These are phyloP conservation scores for Pinus taeda DNA, from an alignment of 75 land plant species.

Conservation along the genomic window DNA sequence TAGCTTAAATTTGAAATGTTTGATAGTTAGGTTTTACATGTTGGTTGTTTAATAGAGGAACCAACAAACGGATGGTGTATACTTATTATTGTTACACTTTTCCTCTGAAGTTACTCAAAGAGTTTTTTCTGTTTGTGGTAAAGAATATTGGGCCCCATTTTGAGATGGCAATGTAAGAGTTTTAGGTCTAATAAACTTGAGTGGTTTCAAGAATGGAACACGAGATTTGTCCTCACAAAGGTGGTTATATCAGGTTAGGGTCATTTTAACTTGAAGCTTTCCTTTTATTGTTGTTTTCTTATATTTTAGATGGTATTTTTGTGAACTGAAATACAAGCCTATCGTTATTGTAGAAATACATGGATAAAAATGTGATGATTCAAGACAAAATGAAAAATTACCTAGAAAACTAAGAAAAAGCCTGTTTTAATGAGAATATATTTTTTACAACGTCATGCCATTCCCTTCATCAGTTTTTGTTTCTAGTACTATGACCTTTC, in stretches of 20 bases:
- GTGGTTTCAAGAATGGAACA: conserved; percentile 55
- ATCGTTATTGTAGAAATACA: neutral
- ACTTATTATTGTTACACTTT: neutral
- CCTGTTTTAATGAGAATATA: no score
- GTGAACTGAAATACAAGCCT: neutral
- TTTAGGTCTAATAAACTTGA: conserved; percentile 49
- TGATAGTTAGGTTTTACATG: neutral
- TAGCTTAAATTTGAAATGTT: neutral
- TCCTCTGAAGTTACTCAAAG: neutral
- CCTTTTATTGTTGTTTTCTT: neutral
- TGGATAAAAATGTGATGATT: neutral
- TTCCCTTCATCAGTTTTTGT: no score
- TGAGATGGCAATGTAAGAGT: conserved; percentile 77
- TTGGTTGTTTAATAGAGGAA: no score
- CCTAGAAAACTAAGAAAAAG: no score
- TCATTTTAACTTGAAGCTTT: neutral
- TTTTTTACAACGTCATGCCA: no score
- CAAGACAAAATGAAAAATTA: neutral
- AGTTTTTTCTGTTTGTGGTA: conserved; percentile 1
- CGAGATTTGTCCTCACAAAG: conserved; percentile 52
- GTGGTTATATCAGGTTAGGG: conserved; percentile 78
- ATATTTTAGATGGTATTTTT: no score
- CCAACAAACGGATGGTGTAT: neutral
- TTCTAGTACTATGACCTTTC: no score
- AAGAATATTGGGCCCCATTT: conserved; percentile 75